Evolutionary conservation across 495 filamentous ascomycete genomes (phyloP), one percentile per base, ranked within the genome.

Genomic region (Physcia stellaris): DNA sequence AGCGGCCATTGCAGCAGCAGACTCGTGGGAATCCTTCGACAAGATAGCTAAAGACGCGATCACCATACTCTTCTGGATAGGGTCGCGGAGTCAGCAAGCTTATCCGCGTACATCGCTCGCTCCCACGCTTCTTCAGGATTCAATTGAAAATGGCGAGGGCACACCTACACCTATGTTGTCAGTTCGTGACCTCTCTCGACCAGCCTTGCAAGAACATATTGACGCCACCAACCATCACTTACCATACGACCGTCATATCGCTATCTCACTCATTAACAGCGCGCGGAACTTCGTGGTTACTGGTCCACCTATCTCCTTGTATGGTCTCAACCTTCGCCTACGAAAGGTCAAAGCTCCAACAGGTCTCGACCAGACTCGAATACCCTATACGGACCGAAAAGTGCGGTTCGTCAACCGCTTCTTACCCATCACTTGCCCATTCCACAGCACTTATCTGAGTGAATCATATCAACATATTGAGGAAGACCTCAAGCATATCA

Each of bases 61-160:
- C 40, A 92, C 79, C 5, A 80, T 92, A 42, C 80, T 99, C n/a
- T 99, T 99, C 66, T 99, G 90, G 92, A 96, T 99, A 47, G 92
- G 92, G 46, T 74, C 87, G n/a, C 83, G 92, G 47, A 94, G 88
- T 56, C 92, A 99, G 54, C 92, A 99, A 56, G 86, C 86, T 1
- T 99, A 94, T 52, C 92, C 92, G 32, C 76, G 77, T 36, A 96
- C 92, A 2, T 95, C 92, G 1, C 67, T 99, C 37, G 80, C 86
- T n/a, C 92, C 92, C 1, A 75, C 73, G 1, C 79, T 84, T 45
- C 70, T 95, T n/a, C 86, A 88, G 54, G 92, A 99, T 53, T 94
- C 90, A 0, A 70, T 85, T 40, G 87, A 94, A 51, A 78, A 87
- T 61, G 87, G 90, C 5, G 92, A 99, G 57, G 92, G 92, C 16